These are phyloP conservation scores for Pythium rhizo-oryzae DNA, from an alignment of 352 stramenopile species.

Conservation along the genomic window DNA sequence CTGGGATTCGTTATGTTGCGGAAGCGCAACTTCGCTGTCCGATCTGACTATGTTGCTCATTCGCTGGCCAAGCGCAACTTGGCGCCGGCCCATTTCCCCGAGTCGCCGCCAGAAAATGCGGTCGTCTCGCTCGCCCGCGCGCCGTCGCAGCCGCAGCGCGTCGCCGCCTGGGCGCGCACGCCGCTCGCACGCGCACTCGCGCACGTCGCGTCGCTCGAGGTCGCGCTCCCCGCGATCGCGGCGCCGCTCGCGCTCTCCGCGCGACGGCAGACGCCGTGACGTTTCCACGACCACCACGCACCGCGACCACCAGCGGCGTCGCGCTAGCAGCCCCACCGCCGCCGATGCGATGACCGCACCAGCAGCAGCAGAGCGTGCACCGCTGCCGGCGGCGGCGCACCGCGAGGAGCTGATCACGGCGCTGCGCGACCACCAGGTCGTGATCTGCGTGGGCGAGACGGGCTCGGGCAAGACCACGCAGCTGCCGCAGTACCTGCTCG, in stretches of 20 bases:
- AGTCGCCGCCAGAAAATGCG: too few relatives aligned
- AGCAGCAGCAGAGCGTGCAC: background rate
- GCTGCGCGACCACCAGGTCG: slow-evolving; percentile 53
- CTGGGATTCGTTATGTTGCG: background rate
- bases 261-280: background rate
- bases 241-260: background rate
- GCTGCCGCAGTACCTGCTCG: slow-evolving; percentile 97
- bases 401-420: slow-evolving; percentile 59
- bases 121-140: too few relatives aligned
- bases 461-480: slow-evolving; percentile 99
- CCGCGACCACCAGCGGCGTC: too few relatives aligned
- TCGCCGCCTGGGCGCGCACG: background rate
- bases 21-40: background rate
- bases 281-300: too few relatives aligned
- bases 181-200: slow-evolving; percentile 4
- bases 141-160: background rate
- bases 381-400: slow-evolving; percentile 47
- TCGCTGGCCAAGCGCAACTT: background rate
- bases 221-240: background rate
- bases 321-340: background rate
- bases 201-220: background rate
- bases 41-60: background rate
- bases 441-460: slow-evolving; percentile 89
- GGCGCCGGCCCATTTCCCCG: too few relatives aligned
- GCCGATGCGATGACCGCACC: too few relatives aligned